These are phyloP conservation scores for Tolypocladium nubicola DNA, from an alignment of 2,329 filamentous ascomycete genomes.

Conservation along the genomic window DNA sequence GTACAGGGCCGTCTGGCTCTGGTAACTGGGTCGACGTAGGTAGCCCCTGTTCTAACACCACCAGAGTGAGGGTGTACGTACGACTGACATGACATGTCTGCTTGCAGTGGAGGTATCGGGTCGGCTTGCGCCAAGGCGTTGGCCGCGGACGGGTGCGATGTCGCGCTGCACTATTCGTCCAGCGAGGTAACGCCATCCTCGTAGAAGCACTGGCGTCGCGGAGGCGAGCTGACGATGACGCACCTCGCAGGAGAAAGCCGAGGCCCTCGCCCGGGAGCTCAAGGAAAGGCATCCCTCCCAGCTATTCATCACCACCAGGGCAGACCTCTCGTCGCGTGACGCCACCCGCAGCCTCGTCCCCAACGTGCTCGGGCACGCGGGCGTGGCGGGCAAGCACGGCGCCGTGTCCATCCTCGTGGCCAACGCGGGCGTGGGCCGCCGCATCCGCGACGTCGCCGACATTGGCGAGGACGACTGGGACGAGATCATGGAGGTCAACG, in stretches of 20 bases:
- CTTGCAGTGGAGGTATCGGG: slow-evolving; percentile 22
- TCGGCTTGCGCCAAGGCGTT: slow-evolving; percentile 19
- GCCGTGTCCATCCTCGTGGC: slow-evolving; percentile 20
- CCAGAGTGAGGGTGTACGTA: not conserved
- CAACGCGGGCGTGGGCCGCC: slow-evolving; percentile 20
- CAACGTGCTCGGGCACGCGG: slow-evolving; percentile 7
- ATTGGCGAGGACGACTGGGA: slow-evolving; percentile 25
- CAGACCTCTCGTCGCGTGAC: slow-evolving; percentile 17
- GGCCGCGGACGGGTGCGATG: slow-evolving; percentile 23
- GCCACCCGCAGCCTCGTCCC: slow-evolving; percentile 13
- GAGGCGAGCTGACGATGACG: not conserved
- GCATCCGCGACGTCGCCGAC: slow-evolving; percentile 20
- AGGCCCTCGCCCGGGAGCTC: slow-evolving; percentile 16
- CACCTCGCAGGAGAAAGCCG: slow-evolving; percentile 17
- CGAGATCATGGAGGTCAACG: slow-evolving; percentile 22
- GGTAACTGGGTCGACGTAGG: slow-evolving; percentile 21
- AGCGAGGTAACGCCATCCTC: slow-evolving; percentile 12
- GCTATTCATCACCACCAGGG: slow-evolving; percentile 14
- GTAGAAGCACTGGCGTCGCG: not conserved
- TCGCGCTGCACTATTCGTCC: slow-evolving; percentile 22
- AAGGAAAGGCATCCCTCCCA: slow-evolving; percentile 12
- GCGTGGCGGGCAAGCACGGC: slow-evolving; percentile 11
- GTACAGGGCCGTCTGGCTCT: slow-evolving; percentile 18
- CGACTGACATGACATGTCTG: not conserved
- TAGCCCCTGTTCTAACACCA: not conserved